Evolutionary conservation across 306 rosid genomes (phyloP), one percentile per base, ranked within the genome.

Genomic region (Quercus ilex): DNA sequence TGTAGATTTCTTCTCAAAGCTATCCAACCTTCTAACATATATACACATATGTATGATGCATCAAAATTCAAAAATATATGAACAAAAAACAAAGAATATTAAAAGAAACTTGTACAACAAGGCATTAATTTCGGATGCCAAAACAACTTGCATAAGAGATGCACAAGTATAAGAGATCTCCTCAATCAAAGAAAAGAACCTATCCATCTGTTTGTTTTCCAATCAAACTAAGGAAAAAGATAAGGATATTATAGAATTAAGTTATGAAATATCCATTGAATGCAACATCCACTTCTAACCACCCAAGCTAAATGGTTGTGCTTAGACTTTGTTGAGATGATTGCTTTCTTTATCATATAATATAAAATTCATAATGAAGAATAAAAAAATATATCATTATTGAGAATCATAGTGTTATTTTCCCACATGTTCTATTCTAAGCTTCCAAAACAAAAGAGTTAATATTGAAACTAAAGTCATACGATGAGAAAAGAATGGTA

Each of bases 51-150:
- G 69, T 62, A 25, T 62, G 21, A 64, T 17, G 8, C 5, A 18
- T 28, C 33, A 5, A 28, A 41, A 6, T 30, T 17, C 33, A 33
- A 4, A 64, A 51, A 55, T 67, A 53, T 46, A 46, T 33, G 46
- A 55, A 20, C 55, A 5, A 46, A 12, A 17, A 51, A 75, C 70
- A 76, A 85, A 75, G 86, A 77, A 80, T 86, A 78, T 82, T 68
- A 35, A 33, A 71, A 15, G 63, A 33, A 63, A 83, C 73, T 79
- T 74, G 77, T 41, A 57, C 18, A 58, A 74, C 74, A 85, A 82
- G 85, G 83, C 86, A 35, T 35, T 35, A 35, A 85, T 63, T 43
- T 71, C 64, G 85, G 81, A 89, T 92, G 49, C 93, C 90, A 89
- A 77, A 77, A 79, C 90, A 62, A 64, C 76, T 65, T 74, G 82